Conservation (phyloP, 148 eudicot species). For the Camellia lanceoleosa region DNA sequence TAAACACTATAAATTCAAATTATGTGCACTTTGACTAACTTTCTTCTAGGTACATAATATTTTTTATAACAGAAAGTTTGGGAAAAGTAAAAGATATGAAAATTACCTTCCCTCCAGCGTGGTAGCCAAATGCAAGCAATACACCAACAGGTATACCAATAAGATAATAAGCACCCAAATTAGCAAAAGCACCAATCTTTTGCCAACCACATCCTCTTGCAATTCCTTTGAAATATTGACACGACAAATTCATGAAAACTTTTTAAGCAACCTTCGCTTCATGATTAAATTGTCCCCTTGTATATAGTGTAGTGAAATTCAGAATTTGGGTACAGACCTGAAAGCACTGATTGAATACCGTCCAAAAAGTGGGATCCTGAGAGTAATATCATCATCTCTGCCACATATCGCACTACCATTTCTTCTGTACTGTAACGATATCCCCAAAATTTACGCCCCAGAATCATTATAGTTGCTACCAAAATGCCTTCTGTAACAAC, state of each 20-base stretch:
- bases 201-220: constrained; percentile 75
- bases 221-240: constrained; percentile 29
- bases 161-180: constrained; percentile 59
- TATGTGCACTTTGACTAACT: too few species aligned
- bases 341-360: constrained; percentile 60
- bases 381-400: constrained; percentile 40
- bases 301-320: too few species aligned
- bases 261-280: background rate
- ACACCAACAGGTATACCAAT: constrained; percentile 50
- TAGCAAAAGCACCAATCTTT: constrained; percentile 58
- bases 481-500: constrained; percentile 41
- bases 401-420: constrained; percentile 50
- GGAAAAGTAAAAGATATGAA: background rate
- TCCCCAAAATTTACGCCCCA: constrained; percentile 56
- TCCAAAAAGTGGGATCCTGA: constrained; percentile 32
- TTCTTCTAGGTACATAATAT: too few species aligned
- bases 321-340: constrained; percentile 27
- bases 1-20: too few species aligned
- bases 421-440: constrained; percentile 52
- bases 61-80: background rate
- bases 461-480: constrained; percentile 27
- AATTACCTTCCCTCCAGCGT: constrained; percentile 45
- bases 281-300: too few species aligned
- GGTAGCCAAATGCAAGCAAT: constrained; percentile 48
- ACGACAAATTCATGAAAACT: background rate